Conservation (phyloP, 2,329 filamentous ascomycete species). For the Rosellinia necatrix region DNA sequence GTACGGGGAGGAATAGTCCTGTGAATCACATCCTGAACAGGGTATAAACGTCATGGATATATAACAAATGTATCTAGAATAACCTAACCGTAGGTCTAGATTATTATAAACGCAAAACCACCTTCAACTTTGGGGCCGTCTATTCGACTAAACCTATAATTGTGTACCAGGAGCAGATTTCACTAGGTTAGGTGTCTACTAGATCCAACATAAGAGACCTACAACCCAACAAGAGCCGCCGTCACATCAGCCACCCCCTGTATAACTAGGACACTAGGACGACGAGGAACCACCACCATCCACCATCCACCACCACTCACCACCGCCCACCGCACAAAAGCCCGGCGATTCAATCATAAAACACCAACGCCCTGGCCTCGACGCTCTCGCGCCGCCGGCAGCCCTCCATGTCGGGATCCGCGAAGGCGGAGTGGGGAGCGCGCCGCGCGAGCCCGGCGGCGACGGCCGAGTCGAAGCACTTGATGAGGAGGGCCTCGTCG, state of each 20-base stretch:
- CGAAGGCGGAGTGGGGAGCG: conserved; percentile 60
- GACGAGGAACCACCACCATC: no score
- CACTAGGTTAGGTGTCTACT: no score
- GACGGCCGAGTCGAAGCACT: conserved; percentile 60
- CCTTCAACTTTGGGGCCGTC: no score
- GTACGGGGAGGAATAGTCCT: background rate
- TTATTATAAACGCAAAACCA: background rate
- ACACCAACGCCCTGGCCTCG: conserved; percentile 58
- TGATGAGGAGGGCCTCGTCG: conserved; percentile 59
- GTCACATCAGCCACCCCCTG: no score
- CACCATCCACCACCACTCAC: conserved; percentile 1
- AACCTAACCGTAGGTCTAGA: background rate
- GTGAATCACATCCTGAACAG: background rate
- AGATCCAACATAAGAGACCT: no score
- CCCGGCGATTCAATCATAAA: no score
- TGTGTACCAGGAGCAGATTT: no score
- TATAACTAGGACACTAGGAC: no score
- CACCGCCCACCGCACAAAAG: no score
- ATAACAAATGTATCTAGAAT: background rate
- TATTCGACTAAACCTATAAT: no score
- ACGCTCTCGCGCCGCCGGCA: conserved; percentile 56
- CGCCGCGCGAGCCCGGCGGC: conserved; percentile 53
- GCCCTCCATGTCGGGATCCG: conserved; percentile 50
- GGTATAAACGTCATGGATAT: background rate
- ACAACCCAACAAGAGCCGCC: no score